Percentiles rank a stretch among this genome's conserved stretches.
Evolutionary conservation across 2,329 filamentous ascomycete species (phyloP).

Genomic region (Zelopaecilomyces penicillatus): DNA sequence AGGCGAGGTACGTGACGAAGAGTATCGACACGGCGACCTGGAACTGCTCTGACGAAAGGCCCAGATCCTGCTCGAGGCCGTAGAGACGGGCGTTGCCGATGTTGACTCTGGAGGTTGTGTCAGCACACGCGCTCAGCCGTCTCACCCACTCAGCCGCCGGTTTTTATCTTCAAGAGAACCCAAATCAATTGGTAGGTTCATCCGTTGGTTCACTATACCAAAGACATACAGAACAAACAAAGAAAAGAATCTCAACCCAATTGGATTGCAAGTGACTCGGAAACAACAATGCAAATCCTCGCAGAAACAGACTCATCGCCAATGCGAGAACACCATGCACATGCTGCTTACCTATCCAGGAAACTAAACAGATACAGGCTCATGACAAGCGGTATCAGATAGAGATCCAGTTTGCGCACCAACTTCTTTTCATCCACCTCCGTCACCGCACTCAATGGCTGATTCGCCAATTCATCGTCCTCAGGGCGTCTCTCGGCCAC

Average conservation of each 20-base stretch:
- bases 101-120: constrained; percentile 44
- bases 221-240: too few species aligned
- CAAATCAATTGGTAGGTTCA: background rate
- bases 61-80: constrained; percentile 54
- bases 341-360: constrained; percentile 49
- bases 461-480: background rate
- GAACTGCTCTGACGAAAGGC: constrained; percentile 54
- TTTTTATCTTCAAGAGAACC: too few species aligned
- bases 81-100: constrained; percentile 66
- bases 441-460: background rate
- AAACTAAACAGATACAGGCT: constrained; percentile 67
- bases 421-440: constrained; percentile 42
- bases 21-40: constrained; percentile 60
- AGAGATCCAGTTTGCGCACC: constrained; percentile 55
- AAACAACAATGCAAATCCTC: too few species aligned
- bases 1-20: constrained; percentile 55
- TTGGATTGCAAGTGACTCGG: too few species aligned
- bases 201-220: too few species aligned
- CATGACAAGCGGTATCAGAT: constrained; percentile 60
- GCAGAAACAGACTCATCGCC: too few species aligned
- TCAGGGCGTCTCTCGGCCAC: too few species aligned
- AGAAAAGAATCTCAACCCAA: too few species aligned
- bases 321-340: constrained; percentile 17
- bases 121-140: background rate
- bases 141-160: too few species aligned